These are phyloP conservation scores for Fusarium nurragi DNA, from an alignment of 2,329 filamentous ascomycete genomes.

Conservation along the genomic window DNA sequence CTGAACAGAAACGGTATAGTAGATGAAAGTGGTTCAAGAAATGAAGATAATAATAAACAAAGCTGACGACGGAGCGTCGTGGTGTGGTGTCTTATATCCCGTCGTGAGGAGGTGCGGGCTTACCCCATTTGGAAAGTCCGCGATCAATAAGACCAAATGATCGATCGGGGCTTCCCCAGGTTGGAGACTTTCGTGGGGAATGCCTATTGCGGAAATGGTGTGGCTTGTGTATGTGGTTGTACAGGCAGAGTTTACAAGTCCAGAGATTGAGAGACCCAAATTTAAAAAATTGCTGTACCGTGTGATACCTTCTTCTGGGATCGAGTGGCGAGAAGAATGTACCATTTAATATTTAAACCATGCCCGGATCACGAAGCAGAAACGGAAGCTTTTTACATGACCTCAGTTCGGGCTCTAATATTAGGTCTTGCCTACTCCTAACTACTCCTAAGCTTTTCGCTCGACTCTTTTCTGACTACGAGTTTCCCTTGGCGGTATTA, in stretches of 20 bases:
- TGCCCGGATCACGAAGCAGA: neutral
- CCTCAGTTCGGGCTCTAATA: fast-evolving
- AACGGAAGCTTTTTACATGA: fast-evolving
- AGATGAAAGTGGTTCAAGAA: neutral
- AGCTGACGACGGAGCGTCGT: neutral
- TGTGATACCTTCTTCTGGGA: neutral
- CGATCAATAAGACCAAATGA: neutral
- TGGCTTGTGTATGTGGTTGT: neutral
- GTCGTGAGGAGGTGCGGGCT: constrained; percentile 36
- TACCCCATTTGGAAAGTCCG: constrained; percentile 47
- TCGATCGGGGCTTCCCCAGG: neutral
- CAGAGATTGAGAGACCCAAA: too few species aligned
- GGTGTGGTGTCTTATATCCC: constrained; percentile 33
- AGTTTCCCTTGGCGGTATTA: neutral
- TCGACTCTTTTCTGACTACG: fast-evolving
- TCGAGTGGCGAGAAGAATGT: neutral
- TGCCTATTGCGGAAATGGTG: neutral
- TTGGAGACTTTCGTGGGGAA: neutral
- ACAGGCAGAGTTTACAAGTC: neutral
- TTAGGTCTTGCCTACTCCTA: neutral
- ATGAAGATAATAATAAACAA: neutral
- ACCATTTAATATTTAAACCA: neutral
- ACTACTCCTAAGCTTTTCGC: neutral
- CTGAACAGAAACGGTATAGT: neutral
- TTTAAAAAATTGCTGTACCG: too few species aligned